These are phyloP conservation scores for Ascochyta rabiei DNA, from an alignment of 2,329 filamentous ascomycete genomes.

Conservation along the genomic window DNA sequence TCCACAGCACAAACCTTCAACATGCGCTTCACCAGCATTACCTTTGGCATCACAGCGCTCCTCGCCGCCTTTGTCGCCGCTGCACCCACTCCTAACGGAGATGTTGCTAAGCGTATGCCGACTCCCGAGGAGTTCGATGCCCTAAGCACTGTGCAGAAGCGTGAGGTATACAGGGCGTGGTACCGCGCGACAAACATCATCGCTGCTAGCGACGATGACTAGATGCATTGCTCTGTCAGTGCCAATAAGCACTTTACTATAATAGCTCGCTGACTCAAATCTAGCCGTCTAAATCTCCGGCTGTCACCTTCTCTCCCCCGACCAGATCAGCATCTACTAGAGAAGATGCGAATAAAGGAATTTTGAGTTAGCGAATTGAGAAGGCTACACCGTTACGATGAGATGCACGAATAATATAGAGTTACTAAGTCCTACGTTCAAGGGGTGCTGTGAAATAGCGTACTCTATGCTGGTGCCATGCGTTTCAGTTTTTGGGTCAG, in stretches of 20 bases:
- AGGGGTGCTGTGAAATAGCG: too few relatives aligned
- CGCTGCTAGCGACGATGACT: conserved; percentile 1
- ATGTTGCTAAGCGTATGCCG: conserved; percentile 6
- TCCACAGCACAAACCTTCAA: background rate
- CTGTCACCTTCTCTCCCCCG: too few relatives aligned
- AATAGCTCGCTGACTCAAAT: background rate
- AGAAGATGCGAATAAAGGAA: too few relatives aligned
- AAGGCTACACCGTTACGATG: background rate
- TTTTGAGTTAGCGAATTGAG: background rate
- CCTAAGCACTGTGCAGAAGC: conserved; percentile 1
- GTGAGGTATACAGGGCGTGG: conserved; percentile 6
- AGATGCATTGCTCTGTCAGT: background rate
- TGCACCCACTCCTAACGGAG: background rate
- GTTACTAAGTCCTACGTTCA: background rate
- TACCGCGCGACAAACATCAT: conserved; percentile 6
- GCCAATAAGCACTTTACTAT: background rate
- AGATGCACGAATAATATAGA: background rate
- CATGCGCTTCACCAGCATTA: conserved; percentile 3
- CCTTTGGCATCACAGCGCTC: conserved; percentile 1
- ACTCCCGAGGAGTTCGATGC: conserved; percentile 9
- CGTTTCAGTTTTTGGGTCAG: too few relatives aligned
- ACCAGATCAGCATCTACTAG: too few relatives aligned
- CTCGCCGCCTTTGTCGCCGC: background rate
- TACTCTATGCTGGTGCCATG: too few relatives aligned
- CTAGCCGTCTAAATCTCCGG: background rate